A percentile compares a stretch with the other conserved stretches of the same genome.
Conservation (phyloP, 495 filamentous ascomycete species). For the Daldinia bambusicola region DNA sequence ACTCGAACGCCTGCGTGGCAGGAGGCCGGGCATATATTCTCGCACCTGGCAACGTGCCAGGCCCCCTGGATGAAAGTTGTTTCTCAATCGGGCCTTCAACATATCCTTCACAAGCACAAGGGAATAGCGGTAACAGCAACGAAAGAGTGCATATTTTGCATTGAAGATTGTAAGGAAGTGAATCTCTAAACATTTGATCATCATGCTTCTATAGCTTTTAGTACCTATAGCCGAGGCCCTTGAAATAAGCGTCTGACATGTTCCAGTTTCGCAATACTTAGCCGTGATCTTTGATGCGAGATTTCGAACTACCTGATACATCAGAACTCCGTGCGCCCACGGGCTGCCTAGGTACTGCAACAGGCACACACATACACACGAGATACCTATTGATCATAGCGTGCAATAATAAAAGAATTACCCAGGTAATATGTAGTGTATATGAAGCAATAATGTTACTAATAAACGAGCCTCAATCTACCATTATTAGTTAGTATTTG, state of each 20-base stretch:
- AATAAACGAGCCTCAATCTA: conserved; percentile 26
- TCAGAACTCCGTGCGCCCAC: conserved; percentile 3
- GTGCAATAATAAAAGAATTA: background rate
- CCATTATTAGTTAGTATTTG: conserved; percentile 20
- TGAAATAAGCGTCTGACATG: conserved; percentile 40
- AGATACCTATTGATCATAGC: background rate
- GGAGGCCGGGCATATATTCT: conserved; percentile 23
- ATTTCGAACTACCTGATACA: conserved; percentile 22
- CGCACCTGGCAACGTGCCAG: conserved; percentile 21
- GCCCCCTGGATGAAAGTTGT: conserved; percentile 37
- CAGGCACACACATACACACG: background rate
- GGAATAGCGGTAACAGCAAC: conserved; percentile 12
- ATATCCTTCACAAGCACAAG: conserved; percentile 28
- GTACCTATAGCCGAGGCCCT: conserved; percentile 22
- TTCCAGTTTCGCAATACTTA: conserved; percentile 33
- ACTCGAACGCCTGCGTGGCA: conserved; percentile 29
- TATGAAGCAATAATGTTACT: conserved; percentile 1
- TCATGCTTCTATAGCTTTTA: conserved; percentile 17
- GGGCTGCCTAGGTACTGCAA: background rate
- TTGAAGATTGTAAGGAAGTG: conserved; percentile 18
- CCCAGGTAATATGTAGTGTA: conserved; percentile 4
- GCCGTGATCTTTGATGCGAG: conserved; percentile 25
- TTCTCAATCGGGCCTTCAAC: conserved; percentile 44
- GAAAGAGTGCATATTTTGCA: conserved; percentile 19
- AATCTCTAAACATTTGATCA: conserved; percentile 45